phyloP scores from a whole-genome alignment of 2,329 filamentous ascomycete genomes.

The Hawksworthiomyces lignivorus region DNA sequence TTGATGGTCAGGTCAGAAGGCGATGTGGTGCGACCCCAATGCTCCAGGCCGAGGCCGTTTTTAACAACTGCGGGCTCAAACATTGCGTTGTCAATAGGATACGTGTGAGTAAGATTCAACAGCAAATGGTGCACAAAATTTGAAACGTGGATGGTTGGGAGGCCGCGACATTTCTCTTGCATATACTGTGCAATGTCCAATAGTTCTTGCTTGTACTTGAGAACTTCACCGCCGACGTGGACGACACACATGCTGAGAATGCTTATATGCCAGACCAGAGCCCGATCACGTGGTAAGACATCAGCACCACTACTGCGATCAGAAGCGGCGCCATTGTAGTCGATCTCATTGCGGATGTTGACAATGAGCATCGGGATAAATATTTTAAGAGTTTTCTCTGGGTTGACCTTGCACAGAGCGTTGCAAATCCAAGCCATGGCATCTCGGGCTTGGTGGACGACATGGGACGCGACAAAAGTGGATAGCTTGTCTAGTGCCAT shows the following conservation, averaged over 20 bases:
- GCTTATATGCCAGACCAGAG: conserved; percentile 92
- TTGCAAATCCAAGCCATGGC: conserved; percentile 99
- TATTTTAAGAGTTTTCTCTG: conserved; percentile 83
- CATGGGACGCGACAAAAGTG: conserved; percentile 84
- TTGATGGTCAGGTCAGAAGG: conserved; percentile 72
- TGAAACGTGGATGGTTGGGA: conserved; percentile 91
- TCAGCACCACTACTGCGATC: conserved; percentile 90
- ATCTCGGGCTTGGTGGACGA: conserved; percentile 93
- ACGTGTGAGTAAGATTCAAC: conserved; percentile 89
- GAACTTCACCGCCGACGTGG: conserved; percentile 82
- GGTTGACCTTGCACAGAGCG: conserved; percentile 89
- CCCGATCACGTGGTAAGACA: conserved; percentile 84
- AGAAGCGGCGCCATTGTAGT: conserved; percentile 91
- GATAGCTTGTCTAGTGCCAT: conserved; percentile 86
- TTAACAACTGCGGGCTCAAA: conserved; percentile 73
- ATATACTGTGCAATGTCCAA: conserved; percentile 91
- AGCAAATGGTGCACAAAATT: conserved; percentile 97
- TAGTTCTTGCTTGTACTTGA: conserved; percentile 82
- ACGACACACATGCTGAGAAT: conserved; percentile 98
- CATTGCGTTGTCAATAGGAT: conserved; percentile 80
- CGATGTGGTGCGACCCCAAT: conserved; percentile 77
- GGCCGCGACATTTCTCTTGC: conserved; percentile 89
- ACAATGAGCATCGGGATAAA: conserved; percentile 85
- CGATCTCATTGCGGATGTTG: conserved; percentile 93
- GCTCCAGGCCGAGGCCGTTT: conserved; percentile 63